Evolutionary conservation across 148 eudicot species (phyloP), one percentile per base, ranked within the genome.

Genomic region (Amaranthus palmeri): DNA sequence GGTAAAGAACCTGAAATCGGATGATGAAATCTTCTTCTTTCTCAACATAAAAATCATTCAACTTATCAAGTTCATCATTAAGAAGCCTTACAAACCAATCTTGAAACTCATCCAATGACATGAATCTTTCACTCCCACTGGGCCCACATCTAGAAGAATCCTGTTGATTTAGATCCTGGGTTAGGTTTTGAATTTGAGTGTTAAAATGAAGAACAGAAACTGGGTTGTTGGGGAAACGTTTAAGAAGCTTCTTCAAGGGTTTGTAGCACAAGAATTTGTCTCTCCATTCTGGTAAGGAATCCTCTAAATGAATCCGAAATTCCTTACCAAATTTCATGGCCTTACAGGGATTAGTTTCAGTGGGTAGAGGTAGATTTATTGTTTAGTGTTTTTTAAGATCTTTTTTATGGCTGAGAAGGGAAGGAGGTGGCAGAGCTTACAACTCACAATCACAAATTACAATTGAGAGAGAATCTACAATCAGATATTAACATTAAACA

Each of bases 11-110:
- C 96, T 87, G 96, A 72, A 90, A 87, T 51, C 95, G 90, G 71
- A 93, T 91, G 72, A 93, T 80, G 74, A 91, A 86, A 3, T 89
- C 97, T 72, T 88, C 96, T 77, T 93, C 98, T 77, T 90, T 91
- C 62, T 90, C 98, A 67, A 93, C 92, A 77, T 88, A 93, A 78
- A 93, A 93, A 84, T 93, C 97, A 83, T 93, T 91, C 75, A 93
- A 89, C 83, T 93, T 93, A 9, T 93, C 96, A 71, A 93, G 87
- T 68, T 93, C 97, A 54, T 89, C 88, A 75, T 75, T 83, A n/a
- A 93, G 86, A 56, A 93, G 81, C 70, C 78, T 83, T 8, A 93
- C 85, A 69, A 93, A 93, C 98, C 98, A 88, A 36, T 77, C 84
- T 74, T 89, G 90, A 25, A 92, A 86, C 78, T 79, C 83, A 44